A percentile compares a stretch with the other conserved stretches of the same genome.
These are phyloP conservation scores for Chaetomium sp. DNA, from an alignment of 2,329 filamentous ascomycete genomes.

Conservation along the genomic window DNA sequence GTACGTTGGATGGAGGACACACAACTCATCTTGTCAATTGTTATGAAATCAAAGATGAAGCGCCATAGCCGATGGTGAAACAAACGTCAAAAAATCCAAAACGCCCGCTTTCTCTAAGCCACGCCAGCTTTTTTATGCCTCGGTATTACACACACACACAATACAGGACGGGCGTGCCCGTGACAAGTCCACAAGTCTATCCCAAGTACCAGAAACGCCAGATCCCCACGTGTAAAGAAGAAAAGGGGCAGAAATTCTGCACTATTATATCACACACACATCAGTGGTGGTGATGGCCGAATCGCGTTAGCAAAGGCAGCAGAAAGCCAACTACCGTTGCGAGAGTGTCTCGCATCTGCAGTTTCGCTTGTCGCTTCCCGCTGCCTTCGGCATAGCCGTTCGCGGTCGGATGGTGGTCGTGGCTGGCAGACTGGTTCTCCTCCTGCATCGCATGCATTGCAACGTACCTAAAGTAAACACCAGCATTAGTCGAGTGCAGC, in stretches of 20 bases:
- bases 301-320: conserved; percentile 67
- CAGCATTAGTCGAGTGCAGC: background rate
- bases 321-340: conserved; percentile 71
- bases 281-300: conserved; percentile 63
- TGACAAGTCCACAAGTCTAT: conserved; percentile 6
- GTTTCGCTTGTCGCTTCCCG: conserved; percentile 45
- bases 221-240: background rate
- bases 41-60: no score
- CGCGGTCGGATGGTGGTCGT: conserved; percentile 42
- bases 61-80: background rate
- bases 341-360: conserved; percentile 61
- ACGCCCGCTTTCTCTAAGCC: conserved; percentile 6
- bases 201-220: conserved; percentile 11
- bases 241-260: background rate
- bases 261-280: background rate
- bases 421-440: conserved; percentile 44
- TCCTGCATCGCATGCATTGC: conserved; percentile 99
- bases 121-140: background rate
- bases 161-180: no score
- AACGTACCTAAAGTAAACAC: conserved; percentile 60
- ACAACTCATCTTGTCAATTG: no score
- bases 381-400: conserved; percentile 51
- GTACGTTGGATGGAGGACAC: no score
- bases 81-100: background rate
- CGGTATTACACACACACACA: background rate